phyloP scores from a whole-genome alignment of 495 filamentous ascomycete species.

The Penicillium manginii region DNA sequence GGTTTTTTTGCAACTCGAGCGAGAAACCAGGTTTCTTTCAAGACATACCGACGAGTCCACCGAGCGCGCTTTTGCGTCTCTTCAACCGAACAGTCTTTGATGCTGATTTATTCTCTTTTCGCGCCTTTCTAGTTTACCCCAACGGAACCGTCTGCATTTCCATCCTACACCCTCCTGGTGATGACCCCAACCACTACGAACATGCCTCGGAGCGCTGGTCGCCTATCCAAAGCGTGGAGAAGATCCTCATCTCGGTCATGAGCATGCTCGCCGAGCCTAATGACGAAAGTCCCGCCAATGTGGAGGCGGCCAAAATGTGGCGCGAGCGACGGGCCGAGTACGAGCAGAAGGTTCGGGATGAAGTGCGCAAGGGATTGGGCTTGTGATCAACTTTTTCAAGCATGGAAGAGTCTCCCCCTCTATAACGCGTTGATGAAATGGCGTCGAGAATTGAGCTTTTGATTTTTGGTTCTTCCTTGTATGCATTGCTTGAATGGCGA shows the following conservation, averaged over 20 bases:
- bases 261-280: slow-evolving; percentile 99
- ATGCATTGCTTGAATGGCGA: slow-evolving; percentile 29
- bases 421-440: slow-evolving; percentile 25
- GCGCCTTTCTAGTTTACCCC: slow-evolving; percentile 72
- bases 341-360: slow-evolving; percentile 82
- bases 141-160: slow-evolving; percentile 94
- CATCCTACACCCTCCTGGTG: slow-evolving; percentile 96
- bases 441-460: slow-evolving; percentile 20
- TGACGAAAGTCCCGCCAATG: slow-evolving; percentile 96
- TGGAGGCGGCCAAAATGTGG: slow-evolving; percentile 99
- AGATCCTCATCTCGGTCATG: slow-evolving; percentile 97
- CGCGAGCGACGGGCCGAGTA: slow-evolving; percentile 82
- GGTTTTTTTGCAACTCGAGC: neutral
- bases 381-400: slow-evolving; percentile 27
- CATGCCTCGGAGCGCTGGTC: slow-evolving; percentile 94
- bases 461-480: slow-evolving; percentile 13
- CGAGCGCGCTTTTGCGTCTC: no score
- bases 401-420: neutral
- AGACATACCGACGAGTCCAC: neutral
- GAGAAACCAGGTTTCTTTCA: neutral
- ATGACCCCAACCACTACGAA: slow-evolving; percentile 99
- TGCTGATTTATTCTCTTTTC: neutral
- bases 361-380: slow-evolving; percentile 70
- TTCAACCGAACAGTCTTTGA: neutral
- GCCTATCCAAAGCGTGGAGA: slow-evolving; percentile 96